Base-by-base conservation (phyloP, 164 flowering plant species). In the Annona squamosa region DNA sequence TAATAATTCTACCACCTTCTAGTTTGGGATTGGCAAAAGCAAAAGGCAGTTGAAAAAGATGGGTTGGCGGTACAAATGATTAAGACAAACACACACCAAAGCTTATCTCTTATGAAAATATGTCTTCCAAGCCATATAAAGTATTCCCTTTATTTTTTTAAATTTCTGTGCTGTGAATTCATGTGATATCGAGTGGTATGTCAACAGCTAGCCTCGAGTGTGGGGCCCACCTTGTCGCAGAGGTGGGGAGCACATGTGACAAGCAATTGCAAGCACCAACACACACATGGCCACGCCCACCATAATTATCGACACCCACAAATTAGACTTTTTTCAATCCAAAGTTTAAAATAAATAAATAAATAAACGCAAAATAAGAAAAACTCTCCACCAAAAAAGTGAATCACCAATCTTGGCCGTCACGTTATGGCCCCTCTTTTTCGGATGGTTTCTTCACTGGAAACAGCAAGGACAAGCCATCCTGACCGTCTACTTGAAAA, bases 201-300 rank as follows among this genome's bases (percentile, higher is more conserved):
- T 84, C 87, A 83, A 86, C 79, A 79, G 71, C 76, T 76, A 69
- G 72, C 78, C 83, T 80, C 81, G 67, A 79, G 77, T 67, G 79
- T 42, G 62, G 83, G 87, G 83, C 46, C 82, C 86, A 72, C 70
- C 65, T 71, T 85, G 89, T 86, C 86, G 70, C 86, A 83, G 69
- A 68, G 77, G 79, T 85, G 87, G 91, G 87, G 82, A 79, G 74
- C 89, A 86, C 79, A 65, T 69, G 77, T 87, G 88, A 86, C 88
- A 67, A 72, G 81, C 85, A 70, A 78, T 26, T 63, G 63, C 83
- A 85, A 83, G 84, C 85, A 82, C 81, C 79, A 76, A 79, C 86
- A 82, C 79, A 85, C 85, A 83, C 73, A 74, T 77, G 70, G 5
- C 80, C 84, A 77, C 67, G 67, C 72, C 80, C 71, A 59, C 78